Evolutionary conservation across 495 filamentous ascomycete genomes (phyloP).

Genomic region (Aspergillus sclerotioniger): DNA sequence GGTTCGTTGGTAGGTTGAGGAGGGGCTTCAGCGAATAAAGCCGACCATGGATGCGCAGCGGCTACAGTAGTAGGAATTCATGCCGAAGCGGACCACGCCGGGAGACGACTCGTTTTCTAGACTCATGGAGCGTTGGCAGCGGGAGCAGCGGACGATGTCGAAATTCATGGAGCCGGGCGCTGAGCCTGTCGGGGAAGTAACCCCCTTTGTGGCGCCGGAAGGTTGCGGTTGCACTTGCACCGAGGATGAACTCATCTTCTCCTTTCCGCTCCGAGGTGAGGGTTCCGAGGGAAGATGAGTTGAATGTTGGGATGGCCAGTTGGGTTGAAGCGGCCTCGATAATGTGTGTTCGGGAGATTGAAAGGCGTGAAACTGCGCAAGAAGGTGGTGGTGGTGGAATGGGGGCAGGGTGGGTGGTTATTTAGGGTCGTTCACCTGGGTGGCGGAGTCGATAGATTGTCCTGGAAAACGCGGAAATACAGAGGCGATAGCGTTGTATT

Average conservation of each 20-base stretch:
- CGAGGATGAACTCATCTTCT: constrained; percentile 41
- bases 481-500: neutral
- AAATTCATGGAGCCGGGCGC: constrained; percentile 23
- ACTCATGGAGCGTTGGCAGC: constrained; percentile 50
- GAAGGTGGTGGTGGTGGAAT: neutral
- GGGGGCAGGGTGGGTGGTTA: neutral
- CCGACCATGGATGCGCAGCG: constrained; percentile 72
- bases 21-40: constrained; percentile 55
- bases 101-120: constrained; percentile 36
- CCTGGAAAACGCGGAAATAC: neutral
- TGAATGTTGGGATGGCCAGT: neutral
- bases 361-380: neutral
- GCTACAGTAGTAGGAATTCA: constrained; percentile 77
- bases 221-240: constrained; percentile 37
- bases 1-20: neutral
- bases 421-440: neutral
- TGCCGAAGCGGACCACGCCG: constrained; percentile 67
- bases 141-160: constrained; percentile 49
- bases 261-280: constrained; percentile 3
- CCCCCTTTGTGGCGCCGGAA: constrained; percentile 20
- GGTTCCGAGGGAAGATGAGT: neutral
- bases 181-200: constrained; percentile 22
- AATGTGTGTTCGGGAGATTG: neutral
- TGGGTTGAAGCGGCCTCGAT: neutral
- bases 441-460: neutral